Base-by-base conservation (phyloP, 495 filamentous ascomycete genomes). In the Penicillium salamii region DNA sequence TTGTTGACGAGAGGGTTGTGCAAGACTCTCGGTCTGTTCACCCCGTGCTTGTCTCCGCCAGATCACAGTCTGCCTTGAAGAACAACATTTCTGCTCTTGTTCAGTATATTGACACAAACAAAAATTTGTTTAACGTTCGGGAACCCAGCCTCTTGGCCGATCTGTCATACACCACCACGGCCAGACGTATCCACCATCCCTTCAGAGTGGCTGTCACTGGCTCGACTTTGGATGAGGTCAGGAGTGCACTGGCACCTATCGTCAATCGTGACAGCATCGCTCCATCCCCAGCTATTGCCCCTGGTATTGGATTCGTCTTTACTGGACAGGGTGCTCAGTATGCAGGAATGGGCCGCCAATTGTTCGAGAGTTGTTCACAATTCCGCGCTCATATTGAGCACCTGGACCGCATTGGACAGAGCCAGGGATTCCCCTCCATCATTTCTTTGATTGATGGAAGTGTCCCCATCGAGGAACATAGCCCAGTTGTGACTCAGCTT, bases 151-250 rank as follows among this genome's bases (percentile, higher is more conserved):
- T 57, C 53, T 61, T 62, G 63, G 69, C 59, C 55, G 66, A 53
- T 35, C 47, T 93, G 5, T 83, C 89, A 5, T 95, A 95, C 65
- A 89, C 88, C 5, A 89, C 86, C 1, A 93, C 89, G 8, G 90
- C 90, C 37, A 80, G 90, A 51, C 84, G 84, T n/a, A 81, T 87
- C n/a, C 90, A 92, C 52, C 85, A 91, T 61, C 80, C 82, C 40
- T 86, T 84, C 74, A 82, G 89, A 39, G 77, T 87, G 48, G 79
- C 78, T 33, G 77, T 88, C 15, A 66, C 72, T 7, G 85, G 74
- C 1, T 68, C 73, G 37, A 65, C 50, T 13, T 21, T 69, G 49
- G 63, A 72, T 12, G 57, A 62, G 12, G 53, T 67, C n/a, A 47
- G 62, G 1, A 54, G 58, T 14, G 59, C 62, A 15, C 61, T 75